Base-by-base conservation (phyloP, 2,329 filamentous ascomycete genomes). In the Penicillium sp. region DNA sequence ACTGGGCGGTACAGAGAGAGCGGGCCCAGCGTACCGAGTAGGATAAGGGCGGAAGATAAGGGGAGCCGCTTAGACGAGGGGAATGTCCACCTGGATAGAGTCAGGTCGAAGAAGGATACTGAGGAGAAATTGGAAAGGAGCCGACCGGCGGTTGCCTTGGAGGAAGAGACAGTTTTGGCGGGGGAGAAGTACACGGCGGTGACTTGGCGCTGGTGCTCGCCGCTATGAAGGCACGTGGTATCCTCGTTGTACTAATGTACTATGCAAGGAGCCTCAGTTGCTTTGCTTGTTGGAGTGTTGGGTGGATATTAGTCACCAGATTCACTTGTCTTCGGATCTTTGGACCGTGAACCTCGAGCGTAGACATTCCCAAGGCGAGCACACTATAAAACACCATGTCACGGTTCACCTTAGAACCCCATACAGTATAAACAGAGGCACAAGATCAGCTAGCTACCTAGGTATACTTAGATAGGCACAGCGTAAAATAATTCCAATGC, bases 81-180 rank as follows among this genome's bases (percentile, higher is more conserved):
- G 33, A 12, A 23, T 13, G 18, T 12, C 15, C 42, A n/a, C 15
- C 35, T 25, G 38, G 8, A 28, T 6, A 29, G 10, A 9, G 31
- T 3, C 23, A 33, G 28, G 25, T 37, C 9, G 27, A 32, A 20
- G 29, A 32, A 32, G 6, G 4, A 41, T 41, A 31, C 35, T 18
- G 12, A 13, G 25, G 10, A 31, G 37, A 40, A 43, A 42, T 50
- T 52, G 49, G n/a, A 55, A 56, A 55, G 54, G 54, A 59, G 50
- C 54, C 54, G 58, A 57, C 57, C 53, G 58, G 58, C 58, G 58
- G 57, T 60, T 60, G 58, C 58, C 57, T 61, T 61, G 40, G 25
- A 25, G 46, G 46, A 51, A 29, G 44, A 46, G 53, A 43, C 29
- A 45, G 37, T 49, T 49, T 44, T 49, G 50, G 51, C 42, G 56